phyloP scores from a whole-genome alignment of 768 basidiomycete species.

The Phanerochaete carnosa region DNA sequence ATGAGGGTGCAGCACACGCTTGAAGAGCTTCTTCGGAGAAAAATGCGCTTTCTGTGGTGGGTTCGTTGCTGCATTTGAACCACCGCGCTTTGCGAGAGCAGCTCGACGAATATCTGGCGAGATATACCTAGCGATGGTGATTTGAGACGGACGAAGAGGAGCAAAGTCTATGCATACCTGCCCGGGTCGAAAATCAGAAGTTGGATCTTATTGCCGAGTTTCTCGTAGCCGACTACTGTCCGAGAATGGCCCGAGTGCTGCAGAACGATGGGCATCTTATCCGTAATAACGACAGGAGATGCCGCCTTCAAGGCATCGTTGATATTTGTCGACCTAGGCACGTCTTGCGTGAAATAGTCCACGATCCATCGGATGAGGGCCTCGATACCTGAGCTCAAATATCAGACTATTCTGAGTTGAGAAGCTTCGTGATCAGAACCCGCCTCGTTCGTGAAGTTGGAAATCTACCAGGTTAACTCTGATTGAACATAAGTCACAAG shows the following conservation, averaged over 20 bases:
- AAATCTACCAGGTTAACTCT: conserved; percentile 70
- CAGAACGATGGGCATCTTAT: conserved; percentile 78
- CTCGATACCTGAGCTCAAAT: conserved; percentile 11
- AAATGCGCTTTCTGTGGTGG: background rate
- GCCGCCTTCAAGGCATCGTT: conserved; percentile 52
- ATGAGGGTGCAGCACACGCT: conserved; percentile 1
- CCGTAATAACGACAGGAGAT: conserved; percentile 51
- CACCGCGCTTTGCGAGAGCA: conserved; percentile 3
- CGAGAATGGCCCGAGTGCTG: conserved; percentile 87
- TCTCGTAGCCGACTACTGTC: conserved; percentile 82
- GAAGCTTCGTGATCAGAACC: background rate
- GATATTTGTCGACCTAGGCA: conserved; percentile 30
- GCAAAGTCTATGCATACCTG: conserved; percentile 35
- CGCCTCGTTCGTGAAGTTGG: conserved; percentile 47
- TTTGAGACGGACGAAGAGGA: background rate
- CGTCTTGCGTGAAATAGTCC: conserved; percentile 55
- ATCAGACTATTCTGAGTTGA: background rate
- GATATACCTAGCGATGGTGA: conserved; percentile 18
- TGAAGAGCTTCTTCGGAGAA: conserved; percentile 6
- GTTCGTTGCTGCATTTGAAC: background rate
- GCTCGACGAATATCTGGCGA: conserved; percentile 8
- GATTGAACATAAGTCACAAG: conserved; percentile 1
- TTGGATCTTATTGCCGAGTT: conserved; percentile 51
- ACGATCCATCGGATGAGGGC: conserved; percentile 70
- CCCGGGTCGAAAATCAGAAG: conserved; percentile 81